Percentiles rank a stretch among this genome's conserved stretches.
Evolutionary conservation across 257 asterid species (phyloP).

Genomic region (Coffea eugenioides): DNA sequence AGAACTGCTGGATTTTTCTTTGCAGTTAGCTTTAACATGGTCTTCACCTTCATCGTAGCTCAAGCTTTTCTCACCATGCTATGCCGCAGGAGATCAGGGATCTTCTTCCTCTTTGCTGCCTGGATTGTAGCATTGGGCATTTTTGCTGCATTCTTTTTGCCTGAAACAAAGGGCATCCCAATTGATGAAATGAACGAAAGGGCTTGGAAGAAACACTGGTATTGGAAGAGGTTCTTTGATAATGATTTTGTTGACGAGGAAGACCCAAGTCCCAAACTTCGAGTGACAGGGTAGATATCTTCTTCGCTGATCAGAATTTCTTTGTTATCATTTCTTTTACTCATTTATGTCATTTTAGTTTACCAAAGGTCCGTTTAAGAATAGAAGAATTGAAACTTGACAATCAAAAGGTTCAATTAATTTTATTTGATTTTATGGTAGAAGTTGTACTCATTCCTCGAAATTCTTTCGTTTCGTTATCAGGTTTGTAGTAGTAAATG

Average conservation of each 20-base stretch:
- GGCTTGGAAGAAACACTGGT: slow-evolving; percentile 48
- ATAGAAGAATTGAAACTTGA: background rate
- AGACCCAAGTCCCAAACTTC: background rate
- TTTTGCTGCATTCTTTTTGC: slow-evolving; percentile 34
- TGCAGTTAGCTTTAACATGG: slow-evolving; percentile 48
- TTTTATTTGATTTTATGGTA: no score
- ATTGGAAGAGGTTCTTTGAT: slow-evolving; percentile 34
- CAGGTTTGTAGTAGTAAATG: no score
- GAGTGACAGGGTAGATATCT: background rate
- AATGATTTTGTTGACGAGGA: background rate
- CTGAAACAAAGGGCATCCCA: slow-evolving; percentile 57
- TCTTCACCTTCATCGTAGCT: slow-evolving; percentile 51
- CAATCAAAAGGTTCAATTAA: no score
- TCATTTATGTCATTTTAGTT: background rate
- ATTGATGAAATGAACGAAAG: slow-evolving; percentile 48
- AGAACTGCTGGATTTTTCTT: slow-evolving; percentile 43
- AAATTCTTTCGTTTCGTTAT: no score
- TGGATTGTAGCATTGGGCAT: slow-evolving; percentile 38
- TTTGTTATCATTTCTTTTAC: background rate
- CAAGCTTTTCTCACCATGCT: slow-evolving; percentile 58
- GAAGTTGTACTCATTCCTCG: no score
- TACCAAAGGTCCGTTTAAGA: no score
- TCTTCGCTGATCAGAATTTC: background rate
- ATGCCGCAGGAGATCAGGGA: slow-evolving; percentile 36
- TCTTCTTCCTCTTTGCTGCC: slow-evolving; percentile 49